phyloP scores from a whole-genome alignment of 73 alveolate genomes.

The Paramecium biaurelia region DNA sequence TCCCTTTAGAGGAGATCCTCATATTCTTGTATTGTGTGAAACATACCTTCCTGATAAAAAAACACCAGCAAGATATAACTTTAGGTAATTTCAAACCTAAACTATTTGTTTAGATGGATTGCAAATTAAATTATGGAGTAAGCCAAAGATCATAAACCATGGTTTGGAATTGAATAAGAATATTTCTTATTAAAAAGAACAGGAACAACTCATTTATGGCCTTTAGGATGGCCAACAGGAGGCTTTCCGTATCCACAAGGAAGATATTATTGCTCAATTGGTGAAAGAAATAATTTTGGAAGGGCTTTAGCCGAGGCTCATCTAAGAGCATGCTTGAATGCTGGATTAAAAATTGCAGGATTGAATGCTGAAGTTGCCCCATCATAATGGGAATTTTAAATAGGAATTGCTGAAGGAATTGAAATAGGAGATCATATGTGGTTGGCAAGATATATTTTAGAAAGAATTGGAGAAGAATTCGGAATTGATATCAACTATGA shows the following conservation, averaged over 20 bases:
- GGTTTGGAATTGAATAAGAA: slow-evolving; percentile 96
- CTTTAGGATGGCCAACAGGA: slow-evolving; percentile 81
- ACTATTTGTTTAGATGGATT: background rate
- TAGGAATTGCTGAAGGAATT: slow-evolving; percentile 89
- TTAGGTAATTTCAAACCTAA: slow-evolving; percentile 43
- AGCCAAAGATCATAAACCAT: slow-evolving; percentile 77
- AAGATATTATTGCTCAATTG: slow-evolving; percentile 91
- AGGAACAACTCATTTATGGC: slow-evolving; percentile 69
- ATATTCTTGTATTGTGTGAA: slow-evolving; percentile 83
- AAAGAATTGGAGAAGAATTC: slow-evolving; percentile 64
- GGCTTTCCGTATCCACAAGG: slow-evolving; percentile 94
- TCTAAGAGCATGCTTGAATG: slow-evolving; percentile 83
- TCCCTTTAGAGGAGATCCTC: slow-evolving; percentile 88
- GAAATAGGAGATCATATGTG: slow-evolving; percentile 89
- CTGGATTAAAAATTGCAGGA: slow-evolving; percentile 88
- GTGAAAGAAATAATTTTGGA: slow-evolving; percentile 80
- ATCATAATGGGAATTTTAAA: slow-evolving; percentile 92
- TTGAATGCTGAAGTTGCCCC: slow-evolving; percentile 94
- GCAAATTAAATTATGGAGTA: slow-evolving; percentile 67
- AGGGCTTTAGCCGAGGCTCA: slow-evolving; percentile 88
- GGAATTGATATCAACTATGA: slow-evolving; percentile 55
- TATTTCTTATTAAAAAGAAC: slow-evolving; percentile 80
- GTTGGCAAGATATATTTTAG: slow-evolving; percentile 78
- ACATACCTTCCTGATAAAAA: slow-evolving; percentile 80
- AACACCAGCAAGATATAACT: slow-evolving; percentile 88